Base-by-base conservation (phyloP, 768 basidiomycete genomes). In the Wakefieldia striispora region DNA sequence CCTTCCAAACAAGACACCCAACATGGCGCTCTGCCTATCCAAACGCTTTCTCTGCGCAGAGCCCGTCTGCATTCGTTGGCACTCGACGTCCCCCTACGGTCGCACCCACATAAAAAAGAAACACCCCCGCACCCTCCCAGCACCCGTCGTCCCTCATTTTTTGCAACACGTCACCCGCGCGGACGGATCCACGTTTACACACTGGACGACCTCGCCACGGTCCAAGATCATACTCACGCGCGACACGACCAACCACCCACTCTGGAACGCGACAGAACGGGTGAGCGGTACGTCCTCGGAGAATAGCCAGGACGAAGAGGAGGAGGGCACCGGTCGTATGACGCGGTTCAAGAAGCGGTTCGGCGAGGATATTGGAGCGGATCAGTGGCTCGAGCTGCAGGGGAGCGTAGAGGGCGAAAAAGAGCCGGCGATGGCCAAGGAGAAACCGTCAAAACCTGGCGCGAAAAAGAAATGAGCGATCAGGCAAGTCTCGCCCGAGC, bases 191-290 rank as follows among this genome's bases (percentile, higher is more conserved):
- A 89, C 88, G 1, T 92, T 91, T 66, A 83, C 80, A 5, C 89
- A 94, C 58, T 88, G 86, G 80, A 91, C 88, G 12, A 95, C 93
- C 1, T 91, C 92, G 0, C 93, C 94, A 0, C 84, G 83, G 6
- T 84, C 86, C 4, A 67, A 80, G 33, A 79, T 91, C 40, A 80
- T 84, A 33, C 75, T 95, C 40, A 89, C 92, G 17, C 83, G 92
- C 36, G 93, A 95, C 60, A 84, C 89, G 43, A 90, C 88, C 14
- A 97, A 93, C 65, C 85, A 93, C 60, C 89, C 93, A 1, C 68
- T 91, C 6, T 97, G 88, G 87, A 88, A 90, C 61, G 81, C 86
- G 3, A 79, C 80, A 3, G 70, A 76, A 51, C 75, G 75, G 54
- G 71, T 76, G 21, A 73, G 73, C 50, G 82, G 77, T 36, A 66